A percentile compares a stretch with the other conserved stretches of the same genome.
These are phyloP conservation scores for Pseudocercospora fijiensis DNA, from an alignment of 2,329 filamentous ascomycete species.

Conservation along the genomic window DNA sequence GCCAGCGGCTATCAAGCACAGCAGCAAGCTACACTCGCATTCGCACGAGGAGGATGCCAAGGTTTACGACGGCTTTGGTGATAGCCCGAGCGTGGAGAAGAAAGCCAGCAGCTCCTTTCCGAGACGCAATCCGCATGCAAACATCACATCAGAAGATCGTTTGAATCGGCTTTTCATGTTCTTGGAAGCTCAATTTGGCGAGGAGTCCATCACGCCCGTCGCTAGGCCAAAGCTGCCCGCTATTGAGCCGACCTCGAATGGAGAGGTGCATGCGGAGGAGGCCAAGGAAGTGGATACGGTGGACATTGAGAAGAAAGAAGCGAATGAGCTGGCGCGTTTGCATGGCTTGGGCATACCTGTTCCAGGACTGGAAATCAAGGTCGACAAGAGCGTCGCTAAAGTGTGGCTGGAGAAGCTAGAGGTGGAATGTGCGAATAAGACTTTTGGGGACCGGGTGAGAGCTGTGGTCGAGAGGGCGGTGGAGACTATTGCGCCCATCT, in stretches of 20 bases:
- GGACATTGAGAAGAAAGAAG: slow-evolving; percentile 56
- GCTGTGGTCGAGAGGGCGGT: slow-evolving; percentile 80
- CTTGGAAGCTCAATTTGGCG: slow-evolving; percentile 92
- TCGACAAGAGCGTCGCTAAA: slow-evolving; percentile 82
- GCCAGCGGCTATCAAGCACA: slow-evolving; percentile 89
- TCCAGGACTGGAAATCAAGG: slow-evolving; percentile 79
- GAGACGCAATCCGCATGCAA: slow-evolving; percentile 67
- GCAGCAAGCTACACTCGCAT: slow-evolving; percentile 50
- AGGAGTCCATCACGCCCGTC: slow-evolving; percentile 77
- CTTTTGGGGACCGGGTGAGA: slow-evolving; percentile 76
- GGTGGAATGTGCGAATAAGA: slow-evolving; percentile 76
- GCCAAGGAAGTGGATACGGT: slow-evolving; percentile 45
- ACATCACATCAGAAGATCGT: slow-evolving; percentile 70
- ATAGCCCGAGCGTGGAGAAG: slow-evolving; percentile 14
- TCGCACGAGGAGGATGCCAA: slow-evolving; percentile 29
- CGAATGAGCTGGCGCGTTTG: slow-evolving; percentile 71
- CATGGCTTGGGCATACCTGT: slow-evolving; percentile 86
- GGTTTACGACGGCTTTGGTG: slow-evolving; percentile 17
- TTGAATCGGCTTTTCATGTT: slow-evolving; percentile 89
- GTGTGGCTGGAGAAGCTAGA: slow-evolving; percentile 92
- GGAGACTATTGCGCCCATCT: slow-evolving; percentile 31
- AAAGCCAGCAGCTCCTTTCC: not conserved
- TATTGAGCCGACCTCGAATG: slow-evolving; percentile 7
- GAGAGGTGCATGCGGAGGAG: slow-evolving; percentile 31
- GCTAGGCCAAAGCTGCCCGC: slow-evolving; percentile 58